Percentiles rank a stretch among this genome's conserved stretches.
Conservation (phyloP, 257 asterid species). For the Nemophila menziesii region DNA sequence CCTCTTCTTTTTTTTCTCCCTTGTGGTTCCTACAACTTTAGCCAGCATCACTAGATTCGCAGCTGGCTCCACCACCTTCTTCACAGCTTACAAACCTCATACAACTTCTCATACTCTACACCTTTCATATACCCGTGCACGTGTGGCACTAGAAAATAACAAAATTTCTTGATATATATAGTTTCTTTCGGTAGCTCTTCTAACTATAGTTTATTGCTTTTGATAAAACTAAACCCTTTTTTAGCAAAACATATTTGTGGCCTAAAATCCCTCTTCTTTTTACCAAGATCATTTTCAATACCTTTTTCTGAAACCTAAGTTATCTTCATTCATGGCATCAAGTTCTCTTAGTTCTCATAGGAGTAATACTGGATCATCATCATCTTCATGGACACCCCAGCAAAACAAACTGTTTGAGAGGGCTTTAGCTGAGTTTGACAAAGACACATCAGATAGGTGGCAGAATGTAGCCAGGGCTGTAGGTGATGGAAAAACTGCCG, state of each 20-base stretch:
- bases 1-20: background rate
- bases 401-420: slow-evolving; percentile 60
- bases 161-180: too few relatives aligned
- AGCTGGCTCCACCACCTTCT: slow-evolving; percentile 4
- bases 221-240: too few relatives aligned
- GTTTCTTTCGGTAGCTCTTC: background rate
- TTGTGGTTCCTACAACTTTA: slow-evolving; percentile 13
- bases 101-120: background rate
- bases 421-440: slow-evolving; percentile 53
- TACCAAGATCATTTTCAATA: background rate
- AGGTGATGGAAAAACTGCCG: slow-evolving; percentile 55
- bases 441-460: slow-evolving; percentile 74
- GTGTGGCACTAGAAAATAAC: too few relatives aligned
- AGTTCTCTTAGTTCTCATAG: slow-evolving; percentile 16
- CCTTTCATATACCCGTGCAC: too few relatives aligned
- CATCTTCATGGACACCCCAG: slow-evolving; percentile 49
- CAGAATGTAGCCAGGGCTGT: slow-evolving; percentile 63
- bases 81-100: slow-evolving; percentile 10
- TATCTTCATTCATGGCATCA: slow-evolving; percentile 26
- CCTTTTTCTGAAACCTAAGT: too few relatives aligned
- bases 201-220: background rate
- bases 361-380: slow-evolving; percentile 6
- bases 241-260: too few relatives aligned
- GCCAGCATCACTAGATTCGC: slow-evolving; percentile 13
- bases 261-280: too few relatives aligned